Conservation (phyloP, 257 asterid species). For the Solanum pinnatisectum region DNA sequence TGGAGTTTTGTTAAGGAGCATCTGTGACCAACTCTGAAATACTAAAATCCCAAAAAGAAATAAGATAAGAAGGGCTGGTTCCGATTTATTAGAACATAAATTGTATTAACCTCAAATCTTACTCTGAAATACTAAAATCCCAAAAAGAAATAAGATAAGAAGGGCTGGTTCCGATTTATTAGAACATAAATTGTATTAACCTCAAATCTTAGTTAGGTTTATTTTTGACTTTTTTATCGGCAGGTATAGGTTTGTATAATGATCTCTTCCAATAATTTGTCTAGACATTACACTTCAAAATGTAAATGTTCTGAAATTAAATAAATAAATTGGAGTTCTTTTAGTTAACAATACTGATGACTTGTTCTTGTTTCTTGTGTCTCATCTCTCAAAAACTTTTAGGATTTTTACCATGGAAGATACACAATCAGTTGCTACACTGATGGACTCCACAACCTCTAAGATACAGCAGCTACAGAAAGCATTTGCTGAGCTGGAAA, state of each 20-base stretch:
- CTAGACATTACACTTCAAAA: not conserved
- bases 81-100: not conserved
- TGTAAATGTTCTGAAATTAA: not conserved
- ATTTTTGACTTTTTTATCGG: not conserved
- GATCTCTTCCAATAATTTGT: not conserved
- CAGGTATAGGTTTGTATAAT: not conserved
- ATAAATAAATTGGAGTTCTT: not conserved
- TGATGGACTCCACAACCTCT: constrained; percentile 75
- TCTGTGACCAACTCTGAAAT: not conserved
- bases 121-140: not conserved
- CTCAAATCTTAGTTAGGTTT: not conserved
- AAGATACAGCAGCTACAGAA: constrained; percentile 87
- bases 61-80: not conserved
- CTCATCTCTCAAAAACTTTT: not conserved
- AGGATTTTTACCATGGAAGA: constrained; percentile 58
- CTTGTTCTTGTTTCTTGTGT: not conserved
- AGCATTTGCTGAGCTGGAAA: constrained; percentile 96
- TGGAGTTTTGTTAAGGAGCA: not conserved
- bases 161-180: not conserved
- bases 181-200: not conserved
- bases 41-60: not conserved
- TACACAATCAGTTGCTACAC: constrained; percentile 37
- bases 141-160: not conserved
- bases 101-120: no score
- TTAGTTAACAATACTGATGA: not conserved